Percentiles rank a stretch among this genome's conserved stretches.
These are phyloP conservation scores for Zygnema cylindricum DNA, from an alignment of 139 green algal genomes.

Conservation along the genomic window DNA sequence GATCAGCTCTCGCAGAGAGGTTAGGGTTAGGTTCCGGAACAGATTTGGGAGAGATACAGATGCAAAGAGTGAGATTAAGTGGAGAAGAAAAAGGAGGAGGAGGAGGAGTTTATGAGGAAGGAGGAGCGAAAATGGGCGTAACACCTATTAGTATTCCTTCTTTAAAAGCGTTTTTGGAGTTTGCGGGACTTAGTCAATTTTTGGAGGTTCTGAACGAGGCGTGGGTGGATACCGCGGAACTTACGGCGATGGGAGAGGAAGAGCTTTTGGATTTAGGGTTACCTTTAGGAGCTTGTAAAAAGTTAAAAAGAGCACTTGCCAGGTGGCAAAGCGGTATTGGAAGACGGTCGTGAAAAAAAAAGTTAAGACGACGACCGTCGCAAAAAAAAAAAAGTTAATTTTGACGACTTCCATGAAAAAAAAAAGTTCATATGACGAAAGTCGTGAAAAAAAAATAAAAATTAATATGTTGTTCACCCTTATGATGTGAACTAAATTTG, in stretches of 20 bases:
- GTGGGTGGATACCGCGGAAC: conserved; percentile 28
- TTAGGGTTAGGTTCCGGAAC: too few relatives aligned
- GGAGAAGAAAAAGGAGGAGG: neutral
- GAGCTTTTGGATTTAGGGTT: conserved; percentile 7
- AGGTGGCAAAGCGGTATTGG: conserved; percentile 19
- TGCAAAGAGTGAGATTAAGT: neutral
- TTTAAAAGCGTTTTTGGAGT: neutral
- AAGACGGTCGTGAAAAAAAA: too few relatives aligned
- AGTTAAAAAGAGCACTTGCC: conserved; percentile 8
- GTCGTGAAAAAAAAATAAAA: too few relatives aligned
- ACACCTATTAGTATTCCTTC: too few relatives aligned
- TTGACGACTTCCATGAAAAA: too few relatives aligned
- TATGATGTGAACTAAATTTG: too few relatives aligned
- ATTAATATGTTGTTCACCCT: too few relatives aligned
- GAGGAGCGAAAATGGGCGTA: neutral
- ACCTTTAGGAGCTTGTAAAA: conserved; percentile 22
- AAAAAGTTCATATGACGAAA: too few relatives aligned
- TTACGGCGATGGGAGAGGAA: conserved; percentile 7
- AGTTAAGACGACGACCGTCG: too few relatives aligned
- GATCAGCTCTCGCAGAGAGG: too few relatives aligned
- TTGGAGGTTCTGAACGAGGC: neutral
- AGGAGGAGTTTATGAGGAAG: neutral
- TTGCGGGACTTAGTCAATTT: conserved; percentile 17
- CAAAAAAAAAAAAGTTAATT: too few relatives aligned
- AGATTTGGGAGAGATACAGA: too few relatives aligned